Evolutionary conservation across 306 rosid species (phyloP), one percentile per base, ranked within the genome.

Genomic region (Pyrus pyrifolia): DNA sequence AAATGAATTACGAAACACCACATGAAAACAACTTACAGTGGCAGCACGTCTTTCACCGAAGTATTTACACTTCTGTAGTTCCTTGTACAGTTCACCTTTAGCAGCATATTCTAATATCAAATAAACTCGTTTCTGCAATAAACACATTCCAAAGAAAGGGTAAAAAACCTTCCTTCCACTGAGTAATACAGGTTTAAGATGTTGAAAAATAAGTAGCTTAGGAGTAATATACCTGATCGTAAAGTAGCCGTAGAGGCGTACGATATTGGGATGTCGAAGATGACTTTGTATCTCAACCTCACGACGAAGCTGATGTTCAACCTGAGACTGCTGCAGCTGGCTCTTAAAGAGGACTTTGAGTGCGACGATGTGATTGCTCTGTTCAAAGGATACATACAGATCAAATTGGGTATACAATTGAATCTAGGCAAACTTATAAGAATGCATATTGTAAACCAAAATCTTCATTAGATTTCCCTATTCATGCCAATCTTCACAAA

Each of bases 31-130:
- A 86, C 97, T 91, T 87, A 96, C 99, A 44, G 99, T 96, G 69
- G 99, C 99, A 62, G 98, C 93, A 67, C 99, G 99, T 74, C 98
- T 88, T 90, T 96, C 99, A 68, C 99, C 89, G 81, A 96, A 96
- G 84, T 92, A 96, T 78, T 96, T 91, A 87, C 98, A 93, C 82
- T 88, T 89, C 80, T 96, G 99, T 53, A 96, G 84, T 81, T 96
- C 98, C 85, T 96, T 96, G 90, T 96, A 96, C 29, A 93, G 96
- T 88, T 96, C 99, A 31, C 99, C 99, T 88, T 89, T 96, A 79
- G 99, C 86, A 2, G 99, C 99, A 81, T 96, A 93, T 88, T 96
- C 99, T 76, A 96, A 83, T 72, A 91, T 91, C 90, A 96, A 84
- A 81, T 96, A 96, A 66, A 96, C 97, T 74, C 99, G 85, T 81